Percentiles rank a stretch among this genome's conserved stretches.
phyloP scores from a whole-genome alignment of 805 yeast genomes.

The Ogataea salicorniae region DNA sequence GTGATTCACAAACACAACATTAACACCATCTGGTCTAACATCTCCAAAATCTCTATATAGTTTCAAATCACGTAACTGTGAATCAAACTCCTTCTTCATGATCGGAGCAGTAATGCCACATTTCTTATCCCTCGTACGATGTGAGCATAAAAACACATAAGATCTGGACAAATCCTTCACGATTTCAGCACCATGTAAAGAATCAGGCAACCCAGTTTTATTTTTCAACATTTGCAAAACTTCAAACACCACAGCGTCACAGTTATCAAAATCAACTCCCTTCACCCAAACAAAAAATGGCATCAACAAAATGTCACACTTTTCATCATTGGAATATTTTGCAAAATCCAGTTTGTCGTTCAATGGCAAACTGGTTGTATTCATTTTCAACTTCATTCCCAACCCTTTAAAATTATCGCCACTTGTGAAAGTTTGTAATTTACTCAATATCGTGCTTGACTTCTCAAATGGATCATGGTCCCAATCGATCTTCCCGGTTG shows the following conservation, averaged over 20 bases:
- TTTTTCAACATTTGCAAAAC: slow-evolving; percentile 37
- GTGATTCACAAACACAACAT: slow-evolving; percentile 70
- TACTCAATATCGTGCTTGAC: slow-evolving; percentile 27
- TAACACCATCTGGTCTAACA: slow-evolving; percentile 67
- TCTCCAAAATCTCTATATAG: slow-evolving; percentile 75
- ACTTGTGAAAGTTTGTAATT: slow-evolving; percentile 13
- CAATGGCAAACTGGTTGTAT: slow-evolving; percentile 18
- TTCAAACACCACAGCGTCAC: slow-evolving; percentile 37
- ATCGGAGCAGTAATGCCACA: slow-evolving; percentile 95
- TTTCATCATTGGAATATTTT: slow-evolving; percentile 36
- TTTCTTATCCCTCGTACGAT: slow-evolving; percentile 82
- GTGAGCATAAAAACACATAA: slow-evolving; percentile 78
- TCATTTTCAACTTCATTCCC: slow-evolving; percentile 13
- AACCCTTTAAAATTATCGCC: slow-evolving; percentile 22
- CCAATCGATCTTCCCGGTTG: slow-evolving; percentile 89
- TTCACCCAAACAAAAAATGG: slow-evolving; percentile 73
- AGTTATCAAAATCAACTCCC: slow-evolving; percentile 41
- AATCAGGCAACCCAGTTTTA: slow-evolving; percentile 14
- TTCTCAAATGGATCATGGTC: slow-evolving; percentile 55
- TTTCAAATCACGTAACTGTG: slow-evolving; percentile 63
- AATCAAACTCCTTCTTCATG: slow-evolving; percentile 73
- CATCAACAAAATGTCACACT: slow-evolving; percentile 59
- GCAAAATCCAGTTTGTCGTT: slow-evolving; percentile 31
- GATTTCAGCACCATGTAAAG: slow-evolving; percentile 23
- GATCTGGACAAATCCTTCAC: slow-evolving; percentile 37